Conservation (phyloP, 2,329 filamentous ascomycete species). For the Emmonsiellopsis sp. region DNA sequence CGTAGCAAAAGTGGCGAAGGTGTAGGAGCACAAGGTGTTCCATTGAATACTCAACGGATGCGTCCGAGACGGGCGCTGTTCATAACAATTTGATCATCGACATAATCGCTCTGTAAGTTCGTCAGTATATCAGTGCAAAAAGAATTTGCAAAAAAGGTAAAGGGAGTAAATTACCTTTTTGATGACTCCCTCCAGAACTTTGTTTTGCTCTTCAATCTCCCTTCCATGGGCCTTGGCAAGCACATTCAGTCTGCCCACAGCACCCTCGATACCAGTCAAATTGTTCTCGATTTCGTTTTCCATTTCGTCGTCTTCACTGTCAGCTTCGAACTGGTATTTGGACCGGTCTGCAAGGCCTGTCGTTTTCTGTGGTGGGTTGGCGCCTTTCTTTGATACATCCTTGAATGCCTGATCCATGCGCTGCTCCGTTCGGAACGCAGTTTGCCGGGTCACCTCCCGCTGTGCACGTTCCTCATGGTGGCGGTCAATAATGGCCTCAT, state of each 20-base stretch:
- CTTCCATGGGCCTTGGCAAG: constrained; percentile 64
- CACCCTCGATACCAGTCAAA: constrained; percentile 49
- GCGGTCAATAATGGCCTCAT: constrained; percentile 60
- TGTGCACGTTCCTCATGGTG: constrained; percentile 47
- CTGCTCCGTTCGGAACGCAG: constrained; percentile 45
- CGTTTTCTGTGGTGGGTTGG: constrained; percentile 36
- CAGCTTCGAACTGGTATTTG: constrained; percentile 73
- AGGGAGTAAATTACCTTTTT: constrained; percentile 53
- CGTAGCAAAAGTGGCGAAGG: neutral
- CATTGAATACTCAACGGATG: constrained; percentile 22
- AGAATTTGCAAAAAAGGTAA: neutral
- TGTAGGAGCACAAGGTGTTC: neutral
- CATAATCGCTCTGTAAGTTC: constrained; percentile 58
- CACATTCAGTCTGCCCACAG: constrained; percentile 60
- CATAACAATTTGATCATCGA: constrained; percentile 72
- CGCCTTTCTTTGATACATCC: constrained; percentile 50
- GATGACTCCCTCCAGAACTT: constrained; percentile 65
- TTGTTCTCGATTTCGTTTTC: constrained; percentile 63
- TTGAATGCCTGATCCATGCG: constrained; percentile 56
- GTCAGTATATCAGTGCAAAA: constrained; percentile 14
- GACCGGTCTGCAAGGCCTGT: constrained; percentile 50
- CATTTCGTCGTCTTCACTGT: constrained; percentile 59
- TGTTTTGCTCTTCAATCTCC: constrained; percentile 70
- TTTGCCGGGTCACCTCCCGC: constrained; percentile 46
- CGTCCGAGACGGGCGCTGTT: constrained; percentile 64